These are phyloP conservation scores for Neonothopanus nambi DNA, from an alignment of 1,284 basidiomycete genomes.

Conservation along the genomic window DNA sequence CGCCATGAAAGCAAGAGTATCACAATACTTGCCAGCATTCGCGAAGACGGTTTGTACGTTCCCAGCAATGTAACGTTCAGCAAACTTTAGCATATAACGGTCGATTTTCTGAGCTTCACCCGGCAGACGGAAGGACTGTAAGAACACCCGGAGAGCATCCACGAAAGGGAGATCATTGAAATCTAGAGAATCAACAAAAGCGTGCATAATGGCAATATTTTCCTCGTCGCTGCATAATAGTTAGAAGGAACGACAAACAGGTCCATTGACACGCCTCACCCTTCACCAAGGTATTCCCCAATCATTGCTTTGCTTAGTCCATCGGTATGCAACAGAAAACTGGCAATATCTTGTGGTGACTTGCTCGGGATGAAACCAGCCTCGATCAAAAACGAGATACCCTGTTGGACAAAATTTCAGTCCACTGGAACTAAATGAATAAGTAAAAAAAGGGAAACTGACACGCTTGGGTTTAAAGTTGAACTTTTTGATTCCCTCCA, in stretches of 20 bases:
- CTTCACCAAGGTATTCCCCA: constrained; percentile 97
- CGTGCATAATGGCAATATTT: constrained; percentile 93
- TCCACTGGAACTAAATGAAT: background rate
- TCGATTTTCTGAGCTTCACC: constrained; percentile 98
- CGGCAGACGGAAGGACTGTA: constrained; percentile 93
- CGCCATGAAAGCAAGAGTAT: background rate
- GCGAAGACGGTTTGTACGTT: constrained; percentile 84
- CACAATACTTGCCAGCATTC: constrained; percentile 62
- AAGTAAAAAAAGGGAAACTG: constrained; percentile 24
- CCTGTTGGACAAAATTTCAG: constrained; percentile 45
- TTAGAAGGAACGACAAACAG: constrained; percentile 9
- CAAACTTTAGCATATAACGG: constrained; percentile 98
- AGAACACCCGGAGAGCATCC: constrained; percentile 83
- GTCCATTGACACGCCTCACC: constrained; percentile 53
- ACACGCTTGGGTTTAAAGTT: constrained; percentile 97
- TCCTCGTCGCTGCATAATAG: constrained; percentile 66
- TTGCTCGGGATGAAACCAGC: constrained; percentile 85
- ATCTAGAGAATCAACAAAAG: constrained; percentile 90
- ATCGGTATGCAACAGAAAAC: constrained; percentile 88
- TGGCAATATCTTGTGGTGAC: constrained; percentile 81
- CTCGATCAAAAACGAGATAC: constrained; percentile 88
- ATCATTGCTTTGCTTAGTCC: constrained; percentile 96
- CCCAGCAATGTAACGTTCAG: constrained; percentile 89
- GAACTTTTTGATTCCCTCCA: constrained; percentile 97
- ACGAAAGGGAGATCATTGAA: constrained; percentile 82